Evolutionary conservation across 2,329 filamentous ascomycete species (phyloP), one percentile per base, ranked within the genome.

Genomic region (Colletotrichum eremochloae): DNA sequence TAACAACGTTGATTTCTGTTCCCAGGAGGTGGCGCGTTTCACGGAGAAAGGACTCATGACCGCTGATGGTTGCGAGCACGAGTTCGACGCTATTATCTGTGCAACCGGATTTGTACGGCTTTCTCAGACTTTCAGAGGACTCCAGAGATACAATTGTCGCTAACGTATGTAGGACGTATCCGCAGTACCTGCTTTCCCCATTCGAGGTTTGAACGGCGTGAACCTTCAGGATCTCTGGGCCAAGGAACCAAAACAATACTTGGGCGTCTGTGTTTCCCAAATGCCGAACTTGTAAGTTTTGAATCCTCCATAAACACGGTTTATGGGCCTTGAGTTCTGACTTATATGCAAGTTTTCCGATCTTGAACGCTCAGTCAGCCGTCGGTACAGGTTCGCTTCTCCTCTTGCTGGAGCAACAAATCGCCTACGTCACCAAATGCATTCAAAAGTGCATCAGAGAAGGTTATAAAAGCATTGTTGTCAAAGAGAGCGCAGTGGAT

Each of bases 61-160:
- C 38, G 58, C 20, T 6, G 33, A 68, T 29, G 57, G 48, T 5
- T 11, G 29, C 24, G 56, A 62, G 15, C 29, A 24, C 9, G 44
- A 50, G 8, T 60, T 68, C 15, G 56, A 68, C n/a, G 57, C 48
- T 7, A 46, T 68, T 14, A 62, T 68, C 24, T 68, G 65, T 33
- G 65, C 65, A 18, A 68, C 57, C 20, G 65, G 65, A 3, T 68
- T 68, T 29, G 65, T 62, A 20, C 38, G 65, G 33, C 11, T 24
- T 11, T 3, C 14, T 20, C 12, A 7, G 1, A 3, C 7, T 14
- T 8, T 15, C 6, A 20, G 11, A 6, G 31, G 5, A 36, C n/a
- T 20, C 2, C 29, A 8, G 4, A 2, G 11, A 33, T 3, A 48
- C 18, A 14, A 1, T 36, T 29, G 12, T 18, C 20, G 18, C 29